These are phyloP conservation scores for Trichoderma lentiforme DNA, from an alignment of 2,329 filamentous ascomycete species.

Conservation along the genomic window DNA sequence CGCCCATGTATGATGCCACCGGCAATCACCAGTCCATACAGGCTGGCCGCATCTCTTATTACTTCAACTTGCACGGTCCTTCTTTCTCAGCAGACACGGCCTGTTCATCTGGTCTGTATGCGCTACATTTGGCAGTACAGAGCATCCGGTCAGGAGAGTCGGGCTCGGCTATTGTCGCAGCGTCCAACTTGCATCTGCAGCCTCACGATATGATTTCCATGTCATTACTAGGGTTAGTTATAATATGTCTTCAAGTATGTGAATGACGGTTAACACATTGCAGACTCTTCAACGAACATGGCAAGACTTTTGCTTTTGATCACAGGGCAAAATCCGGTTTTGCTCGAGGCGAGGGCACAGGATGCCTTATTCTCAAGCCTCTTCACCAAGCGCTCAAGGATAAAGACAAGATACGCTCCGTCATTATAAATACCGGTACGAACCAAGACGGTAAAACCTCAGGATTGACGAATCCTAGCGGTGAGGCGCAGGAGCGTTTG, in stretches of 20 bases:
- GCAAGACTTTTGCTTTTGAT: conserved; percentile 45
- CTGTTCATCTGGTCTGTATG: conserved; percentile 50
- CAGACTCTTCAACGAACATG: conserved; percentile 45
- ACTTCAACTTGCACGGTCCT: conserved; percentile 53
- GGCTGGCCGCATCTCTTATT: conserved; percentile 53
- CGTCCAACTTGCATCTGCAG: conserved; percentile 45
- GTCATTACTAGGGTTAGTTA: conserved; percentile 30
- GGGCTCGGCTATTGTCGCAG: conserved; percentile 45
- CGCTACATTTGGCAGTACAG: conserved; percentile 49
- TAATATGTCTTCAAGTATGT: not conserved
- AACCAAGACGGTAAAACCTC: conserved; percentile 54
- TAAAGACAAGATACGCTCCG: conserved; percentile 51
- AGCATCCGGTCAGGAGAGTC: conserved; percentile 47
- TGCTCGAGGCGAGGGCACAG: conserved; percentile 58
- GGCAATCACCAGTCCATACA: conserved; percentile 50
- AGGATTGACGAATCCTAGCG: conserved; percentile 53
- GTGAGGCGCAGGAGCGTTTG: conserved; percentile 42
- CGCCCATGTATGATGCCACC: conserved; percentile 52
- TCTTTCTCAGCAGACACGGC: conserved; percentile 52
- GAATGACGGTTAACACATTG: not conserved
- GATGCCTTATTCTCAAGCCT: conserved; percentile 54
- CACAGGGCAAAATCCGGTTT: conserved; percentile 45
- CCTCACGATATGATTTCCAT: conserved; percentile 38
- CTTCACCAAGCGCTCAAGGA: conserved; percentile 53
- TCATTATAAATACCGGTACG: conserved; percentile 48